phyloP scores from a whole-genome alignment of 371 early-diverging fungal species.

The Astathelohania contejeani region DNA sequence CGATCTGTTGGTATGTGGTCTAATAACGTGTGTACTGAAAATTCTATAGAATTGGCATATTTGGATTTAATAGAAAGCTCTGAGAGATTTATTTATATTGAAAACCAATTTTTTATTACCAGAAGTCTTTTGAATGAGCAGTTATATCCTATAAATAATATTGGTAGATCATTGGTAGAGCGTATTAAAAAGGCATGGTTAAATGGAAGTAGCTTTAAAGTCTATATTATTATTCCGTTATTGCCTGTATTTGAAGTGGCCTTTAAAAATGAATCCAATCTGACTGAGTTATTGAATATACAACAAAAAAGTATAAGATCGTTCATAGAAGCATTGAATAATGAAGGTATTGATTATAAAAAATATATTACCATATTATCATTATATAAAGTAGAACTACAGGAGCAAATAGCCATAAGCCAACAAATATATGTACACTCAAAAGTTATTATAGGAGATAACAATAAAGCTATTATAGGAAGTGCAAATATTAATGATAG shows the following conservation, averaged over 20 bases:
- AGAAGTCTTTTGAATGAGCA: neutral
- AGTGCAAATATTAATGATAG: constrained; percentile 71
- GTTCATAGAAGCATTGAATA: constrained; percentile 55
- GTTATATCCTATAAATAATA: constrained; percentile 51
- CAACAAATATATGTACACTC: constrained; percentile 73
- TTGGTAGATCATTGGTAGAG: constrained; percentile 61
- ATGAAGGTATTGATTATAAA: constrained; percentile 57
- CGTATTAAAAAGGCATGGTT: constrained; percentile 62
- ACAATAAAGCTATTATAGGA: constrained; percentile 62
- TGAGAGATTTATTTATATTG: constrained; percentile 72
- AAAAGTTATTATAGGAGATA: constrained; percentile 75
- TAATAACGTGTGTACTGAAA: constrained; percentile 52
- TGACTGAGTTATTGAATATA: constrained; percentile 60
- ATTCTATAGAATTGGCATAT: constrained; percentile 69
- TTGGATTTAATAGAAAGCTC: constrained; percentile 58
- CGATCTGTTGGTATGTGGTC: constrained; percentile 53
- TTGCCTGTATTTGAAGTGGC: constrained; percentile 76
- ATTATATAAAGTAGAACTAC: constrained; percentile 6
- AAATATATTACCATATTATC: constrained; percentile 55
- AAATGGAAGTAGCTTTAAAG: constrained; percentile 59
- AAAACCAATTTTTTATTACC: constrained; percentile 75
- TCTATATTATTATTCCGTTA: constrained; percentile 70
- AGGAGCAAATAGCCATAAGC: constrained; percentile 52
- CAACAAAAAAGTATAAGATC: constrained; percentile 65
- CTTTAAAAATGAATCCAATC: constrained; percentile 60